These are phyloP conservation scores for Dactylonectria macrodidyma DNA, from an alignment of 2,329 filamentous ascomycete species.

Conservation along the genomic window DNA sequence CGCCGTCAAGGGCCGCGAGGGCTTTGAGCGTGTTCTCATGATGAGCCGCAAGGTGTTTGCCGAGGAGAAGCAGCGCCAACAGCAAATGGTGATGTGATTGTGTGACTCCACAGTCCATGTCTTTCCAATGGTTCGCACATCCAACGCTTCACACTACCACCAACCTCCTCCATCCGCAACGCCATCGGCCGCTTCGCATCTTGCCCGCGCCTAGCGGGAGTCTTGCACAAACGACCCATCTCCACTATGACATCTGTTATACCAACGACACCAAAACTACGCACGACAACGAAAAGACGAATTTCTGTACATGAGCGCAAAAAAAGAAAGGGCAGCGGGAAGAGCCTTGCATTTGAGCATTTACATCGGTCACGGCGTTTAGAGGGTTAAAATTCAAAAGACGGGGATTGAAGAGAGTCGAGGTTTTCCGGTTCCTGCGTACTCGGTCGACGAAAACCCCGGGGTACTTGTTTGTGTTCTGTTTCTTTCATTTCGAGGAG, in stretches of 20 bases:
- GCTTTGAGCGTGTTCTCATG: constrained; percentile 93
- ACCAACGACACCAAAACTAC: constrained; percentile 37
- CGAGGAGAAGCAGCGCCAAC: constrained; percentile 81
- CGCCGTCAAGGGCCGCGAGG: constrained; percentile 89
- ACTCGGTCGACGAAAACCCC: constrained; percentile 9
- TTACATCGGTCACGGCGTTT: constrained; percentile 46
- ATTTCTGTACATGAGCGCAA: constrained; percentile 46
- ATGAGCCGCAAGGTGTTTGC: constrained; percentile 94
- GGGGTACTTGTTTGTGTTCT: constrained; percentile 12
- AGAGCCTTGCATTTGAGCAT: constrained; percentile 43
- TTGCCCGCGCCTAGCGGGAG: constrained; percentile 3
- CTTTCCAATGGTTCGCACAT: constrained; percentile 12
- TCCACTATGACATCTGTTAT: constrained; percentile 43
- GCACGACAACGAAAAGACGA: constrained; percentile 32
- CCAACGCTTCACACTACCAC: background rate
- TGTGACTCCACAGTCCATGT: constrained; percentile 7
- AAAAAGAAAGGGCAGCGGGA: constrained; percentile 30
- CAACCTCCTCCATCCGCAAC: constrained; percentile 17
- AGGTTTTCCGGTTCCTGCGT: constrained; percentile 17
- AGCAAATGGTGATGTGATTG: constrained; percentile 41
- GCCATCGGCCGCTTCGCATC: constrained; percentile 20
- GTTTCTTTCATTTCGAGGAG: constrained; percentile 41
- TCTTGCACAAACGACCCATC: constrained; percentile 37
- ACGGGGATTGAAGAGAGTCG: constrained; percentile 17
- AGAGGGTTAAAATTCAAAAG: constrained; percentile 41